phyloP scores from a whole-genome alignment of 2,329 filamentous ascomycete genomes.

The Botrytis sinoallii region DNA sequence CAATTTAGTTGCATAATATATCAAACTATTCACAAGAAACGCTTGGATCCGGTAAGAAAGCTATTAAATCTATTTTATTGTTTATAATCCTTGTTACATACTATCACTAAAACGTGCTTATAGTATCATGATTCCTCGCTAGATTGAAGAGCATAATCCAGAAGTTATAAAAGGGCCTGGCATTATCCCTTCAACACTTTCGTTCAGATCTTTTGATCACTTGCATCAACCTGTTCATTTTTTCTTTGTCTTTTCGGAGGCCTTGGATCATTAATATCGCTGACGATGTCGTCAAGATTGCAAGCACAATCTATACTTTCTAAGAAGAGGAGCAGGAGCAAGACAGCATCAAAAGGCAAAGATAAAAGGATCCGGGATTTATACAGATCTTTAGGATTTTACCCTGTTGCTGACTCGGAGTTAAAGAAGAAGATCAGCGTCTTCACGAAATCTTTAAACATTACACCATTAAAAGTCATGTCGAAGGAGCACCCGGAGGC shows the following conservation, averaged over 20 bases:
- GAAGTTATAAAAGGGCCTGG: background rate
- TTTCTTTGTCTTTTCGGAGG: background rate
- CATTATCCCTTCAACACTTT: background rate
- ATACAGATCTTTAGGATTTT: background rate
- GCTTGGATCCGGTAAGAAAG: background rate
- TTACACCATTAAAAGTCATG: background rate
- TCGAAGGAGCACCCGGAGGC: background rate
- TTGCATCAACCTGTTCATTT: accelerated
- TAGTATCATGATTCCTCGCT: background rate
- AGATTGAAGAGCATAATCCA: background rate
- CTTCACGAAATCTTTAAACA: background rate
- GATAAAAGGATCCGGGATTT: background rate
- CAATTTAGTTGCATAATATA: background rate
- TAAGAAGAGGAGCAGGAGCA: background rate
- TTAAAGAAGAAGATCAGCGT: background rate
- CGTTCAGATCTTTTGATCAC: background rate
- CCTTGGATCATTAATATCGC: background rate
- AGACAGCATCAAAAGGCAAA: background rate
- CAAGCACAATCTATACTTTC: background rate
- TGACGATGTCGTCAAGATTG: background rate
- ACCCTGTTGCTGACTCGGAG: background rate
- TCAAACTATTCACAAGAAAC: background rate
- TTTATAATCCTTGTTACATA: background rate
- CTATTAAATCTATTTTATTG: background rate
- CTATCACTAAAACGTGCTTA: background rate